These are phyloP conservation scores for Lentinula novae-zelandiae DNA, from an alignment of 1,284 basidiomycete species.

Conservation along the genomic window DNA sequence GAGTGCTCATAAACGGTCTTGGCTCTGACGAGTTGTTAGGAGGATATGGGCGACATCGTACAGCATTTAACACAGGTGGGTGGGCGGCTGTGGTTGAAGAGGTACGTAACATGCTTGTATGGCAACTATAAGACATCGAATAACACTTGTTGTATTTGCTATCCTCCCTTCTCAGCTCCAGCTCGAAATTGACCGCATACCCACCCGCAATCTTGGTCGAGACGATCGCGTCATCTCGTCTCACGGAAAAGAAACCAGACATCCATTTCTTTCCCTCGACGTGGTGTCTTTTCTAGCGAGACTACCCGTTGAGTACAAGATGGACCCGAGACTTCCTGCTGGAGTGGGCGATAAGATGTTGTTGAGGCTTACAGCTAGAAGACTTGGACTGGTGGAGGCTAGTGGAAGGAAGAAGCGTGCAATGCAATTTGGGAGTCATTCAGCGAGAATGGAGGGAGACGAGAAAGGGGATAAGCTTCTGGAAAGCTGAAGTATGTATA, in stretches of 20 bases:
- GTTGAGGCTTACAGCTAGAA: slow-evolving; percentile 65
- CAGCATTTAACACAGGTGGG: slow-evolving; percentile 62
- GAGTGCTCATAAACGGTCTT: slow-evolving; percentile 86
- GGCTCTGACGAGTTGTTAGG: slow-evolving; percentile 96
- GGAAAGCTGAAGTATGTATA: slow-evolving; percentile 14
- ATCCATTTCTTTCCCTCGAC: slow-evolving; percentile 83
- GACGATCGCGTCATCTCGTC: slow-evolving; percentile 91
- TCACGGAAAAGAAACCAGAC: slow-evolving; percentile 86
- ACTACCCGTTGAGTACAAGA: slow-evolving; percentile 78
- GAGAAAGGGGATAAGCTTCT: slow-evolving; percentile 48
- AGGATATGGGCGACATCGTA: slow-evolving; percentile 89
- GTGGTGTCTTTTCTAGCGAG: slow-evolving; percentile 72
- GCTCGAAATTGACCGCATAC: slow-evolving; percentile 88
- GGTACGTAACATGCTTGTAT: slow-evolving; percentile 37
- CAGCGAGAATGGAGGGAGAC: slow-evolving; percentile 82
- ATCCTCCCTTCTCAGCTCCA: slow-evolving; percentile 60
- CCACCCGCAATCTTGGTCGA: slow-evolving; percentile 86
- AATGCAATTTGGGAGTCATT: slow-evolving; percentile 96
- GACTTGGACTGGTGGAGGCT: slow-evolving; percentile 67
- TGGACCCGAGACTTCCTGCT: slow-evolving; percentile 65
- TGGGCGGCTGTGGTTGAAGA: slow-evolving; percentile 81
- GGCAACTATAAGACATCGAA: no score
- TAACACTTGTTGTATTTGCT: no score
- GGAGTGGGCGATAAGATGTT: slow-evolving; percentile 89
- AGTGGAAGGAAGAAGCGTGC: slow-evolving; percentile 82